Base-by-base conservation (phyloP, 768 basidiomycete genomes). In the Naematelia aurantialba region DNA sequence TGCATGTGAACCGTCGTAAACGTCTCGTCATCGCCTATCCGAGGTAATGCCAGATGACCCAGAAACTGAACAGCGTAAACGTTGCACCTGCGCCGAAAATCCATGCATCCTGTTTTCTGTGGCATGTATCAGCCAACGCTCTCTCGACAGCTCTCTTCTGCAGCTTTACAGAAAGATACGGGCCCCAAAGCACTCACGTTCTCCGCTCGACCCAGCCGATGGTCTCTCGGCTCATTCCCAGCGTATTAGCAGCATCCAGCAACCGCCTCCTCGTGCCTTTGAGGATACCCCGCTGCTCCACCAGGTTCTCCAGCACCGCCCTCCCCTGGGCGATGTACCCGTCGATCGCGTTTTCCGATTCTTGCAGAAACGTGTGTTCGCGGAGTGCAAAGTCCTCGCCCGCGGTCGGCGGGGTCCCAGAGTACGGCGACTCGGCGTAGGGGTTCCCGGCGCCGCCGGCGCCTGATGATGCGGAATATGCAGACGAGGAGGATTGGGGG, bases 131-230 rank as follows among this genome's bases (percentile, higher is more conserved):
- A 59, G 55, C 52, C 21, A 56, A 29, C 24, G 19, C 17, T 52
- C 4, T 22, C 51, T 29, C 27, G 19, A 26, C 26, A 29, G 24
- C 21, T n/a, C n/a, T n/a, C n/a, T n/a, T n/a, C n/a, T n/a, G n/a
- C n/a, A n/a, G n/a, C n/a, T n/a, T n/a, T n/a, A n/a, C n/a, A n/a
- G n/a, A n/a, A n/a, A n/a, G n/a, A n/a, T n/a, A n/a, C n/a, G n/a
- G n/a, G n/a, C n/a, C n/a, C 42, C 2, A 10, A 30, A 61, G 52
- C 30, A 81, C 84, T 59, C 62, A 91, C 92, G 90, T 96, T 77
- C 96, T 81, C 62, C 86, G 83, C 73, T 99, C 96, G 65, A 99
- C 93, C 91, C 93, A 99, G 5, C 89, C 87, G 76, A 99, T 97
- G 30, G 94, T 93, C 73, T 94, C 84, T 60, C 92, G 82, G 76